Evolutionary conservation across 139 green algal genomes (phyloP).

Genomic region (Chlamydomonas sphaeroides): DNA sequence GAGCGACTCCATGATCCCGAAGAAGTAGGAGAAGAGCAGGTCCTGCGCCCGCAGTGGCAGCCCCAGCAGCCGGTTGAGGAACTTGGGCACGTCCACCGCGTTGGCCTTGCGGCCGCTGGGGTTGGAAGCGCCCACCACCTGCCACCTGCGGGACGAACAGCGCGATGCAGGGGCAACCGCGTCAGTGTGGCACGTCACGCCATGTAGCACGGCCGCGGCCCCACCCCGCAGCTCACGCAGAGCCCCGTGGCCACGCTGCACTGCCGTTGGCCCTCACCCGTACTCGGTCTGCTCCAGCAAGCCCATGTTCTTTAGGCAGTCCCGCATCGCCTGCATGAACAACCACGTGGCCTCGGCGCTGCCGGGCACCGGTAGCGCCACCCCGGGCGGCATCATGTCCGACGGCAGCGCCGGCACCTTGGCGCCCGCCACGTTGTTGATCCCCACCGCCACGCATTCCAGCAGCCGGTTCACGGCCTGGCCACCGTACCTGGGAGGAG

Average conservation of each 20-base stretch:
- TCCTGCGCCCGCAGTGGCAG: slow-evolving; percentile 52
- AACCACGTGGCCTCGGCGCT: neutral
- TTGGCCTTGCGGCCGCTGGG: too few species aligned
- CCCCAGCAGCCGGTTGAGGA: slow-evolving; percentile 60
- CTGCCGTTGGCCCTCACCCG: too few species aligned
- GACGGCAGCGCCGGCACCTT: slow-evolving; percentile 2
- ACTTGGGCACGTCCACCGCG: slow-evolving; percentile 35
- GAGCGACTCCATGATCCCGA: slow-evolving; percentile 29
- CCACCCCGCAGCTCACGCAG: too few species aligned
- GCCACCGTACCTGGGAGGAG: slow-evolving; percentile 35
- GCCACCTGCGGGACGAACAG: too few species aligned
- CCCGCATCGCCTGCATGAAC: slow-evolving; percentile 15
- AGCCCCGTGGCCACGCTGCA: too few species aligned
- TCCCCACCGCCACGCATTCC: neutral
- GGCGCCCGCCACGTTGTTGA: slow-evolving; percentile 25
- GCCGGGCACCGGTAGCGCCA: neutral
- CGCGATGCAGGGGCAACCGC: too few species aligned
- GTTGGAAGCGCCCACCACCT: too few species aligned
- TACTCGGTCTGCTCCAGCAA: neutral
- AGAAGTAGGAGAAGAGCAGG: slow-evolving; percentile 54
- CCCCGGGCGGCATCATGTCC: neutral
- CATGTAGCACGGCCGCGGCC: too few species aligned
- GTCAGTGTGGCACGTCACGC: too few species aligned
- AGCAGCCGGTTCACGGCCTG: neutral
- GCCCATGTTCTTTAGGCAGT: slow-evolving; percentile 30